Base-by-base conservation (phyloP, 2,329 filamentous ascomycete species). In the Aspergillus ustus region DNA sequence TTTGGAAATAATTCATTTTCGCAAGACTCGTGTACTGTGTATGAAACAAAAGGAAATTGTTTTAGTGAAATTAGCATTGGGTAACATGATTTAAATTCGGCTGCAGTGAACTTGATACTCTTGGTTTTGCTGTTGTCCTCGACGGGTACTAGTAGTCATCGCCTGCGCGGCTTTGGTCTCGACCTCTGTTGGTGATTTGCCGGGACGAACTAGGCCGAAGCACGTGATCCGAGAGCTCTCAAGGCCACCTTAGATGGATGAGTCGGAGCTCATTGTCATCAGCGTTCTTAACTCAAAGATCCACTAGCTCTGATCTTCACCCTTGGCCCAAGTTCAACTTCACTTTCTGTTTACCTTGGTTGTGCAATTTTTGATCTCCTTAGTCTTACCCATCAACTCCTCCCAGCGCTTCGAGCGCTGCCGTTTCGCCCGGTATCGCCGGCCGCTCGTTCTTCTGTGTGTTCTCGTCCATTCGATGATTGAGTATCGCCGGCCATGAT, bases 401-500 rank as follows among this genome's bases (percentile, higher is more conserved):
- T 25, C 52, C 52, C n/a, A 31, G 29, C 37, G 20, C 34, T 51
- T 28, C 40, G 48, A 25, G 15, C 58, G 4, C 29, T n/a, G 19
- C 1, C 7, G 20, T 34, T 45, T 19, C 46, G 44, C 44, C 52
- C 19, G 28, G 37, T 28, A 40, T 55, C 37, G 56, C 50, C 22
- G 56, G 22, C 46, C 52, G 25, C n/a, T 46, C 22, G 37, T 49
- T 25, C 54, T 59, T 46, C 57, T 56, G 31, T 29, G 31, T 29
- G 25, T 51, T 37, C 52, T 54, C 58, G 43, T 60, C 43, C 20
- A 67, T 70, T 73, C 70, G 70, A 75, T 75, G 73, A 70, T 68
- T 59, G 45, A 66, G 57, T 58, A 64, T 64, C 64, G 49, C 45
- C 69, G 59, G 71, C 66, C 72, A 80, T 80, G 78, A 78, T 76